Evolutionary conservation across 1,139 yeast species (phyloP).

Genomic region (Geotrichum reessii): DNA sequence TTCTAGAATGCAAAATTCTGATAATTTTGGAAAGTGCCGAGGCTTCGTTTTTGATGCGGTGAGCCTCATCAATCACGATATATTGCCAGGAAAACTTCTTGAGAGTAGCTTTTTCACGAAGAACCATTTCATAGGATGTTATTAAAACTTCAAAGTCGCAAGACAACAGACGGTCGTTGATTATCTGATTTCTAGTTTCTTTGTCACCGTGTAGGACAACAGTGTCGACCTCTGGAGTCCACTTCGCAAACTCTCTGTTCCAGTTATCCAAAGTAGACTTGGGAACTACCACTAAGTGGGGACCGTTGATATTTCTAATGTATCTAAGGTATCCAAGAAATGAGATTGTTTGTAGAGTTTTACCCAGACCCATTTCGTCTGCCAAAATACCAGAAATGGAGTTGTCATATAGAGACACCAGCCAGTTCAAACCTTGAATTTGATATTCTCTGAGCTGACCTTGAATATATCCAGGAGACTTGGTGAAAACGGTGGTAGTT

Average conservation of each 20-base stretch:
- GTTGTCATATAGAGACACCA: constrained; percentile 75
- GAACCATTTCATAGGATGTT: constrained; percentile 89
- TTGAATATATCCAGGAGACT: constrained; percentile 63
- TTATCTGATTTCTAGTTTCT: constrained; percentile 60
- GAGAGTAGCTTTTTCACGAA: constrained; percentile 74
- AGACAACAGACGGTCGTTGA: constrained; percentile 53
- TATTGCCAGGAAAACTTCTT: constrained; percentile 91
- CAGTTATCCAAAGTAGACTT: constrained; percentile 93
- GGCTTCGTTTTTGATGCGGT: constrained; percentile 91
- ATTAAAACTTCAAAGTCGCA: constrained; percentile 85
- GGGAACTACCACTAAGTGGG: constrained; percentile 87
- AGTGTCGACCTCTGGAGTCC: constrained; percentile 95
- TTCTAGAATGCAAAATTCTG: constrained; percentile 76
- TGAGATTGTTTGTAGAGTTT: constrained; percentile 44
- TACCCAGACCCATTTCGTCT: constrained; percentile 98
- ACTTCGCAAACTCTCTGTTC: constrained; percentile 85
- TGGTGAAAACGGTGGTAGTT: constrained; percentile 56
- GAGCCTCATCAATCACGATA: constrained; percentile 93
- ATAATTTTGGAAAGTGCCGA: constrained; percentile 85
- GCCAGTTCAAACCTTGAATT: constrained; percentile 90
- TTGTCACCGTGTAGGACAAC: constrained; percentile 83
- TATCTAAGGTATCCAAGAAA: constrained; percentile 84
- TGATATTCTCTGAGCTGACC: constrained; percentile 72
- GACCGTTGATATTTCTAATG: constrained; percentile 74
- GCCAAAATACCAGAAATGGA: constrained; percentile 87